Base-by-base conservation (phyloP, 1,284 basidiomycete species). In the Pterulicium gracile region DNA sequence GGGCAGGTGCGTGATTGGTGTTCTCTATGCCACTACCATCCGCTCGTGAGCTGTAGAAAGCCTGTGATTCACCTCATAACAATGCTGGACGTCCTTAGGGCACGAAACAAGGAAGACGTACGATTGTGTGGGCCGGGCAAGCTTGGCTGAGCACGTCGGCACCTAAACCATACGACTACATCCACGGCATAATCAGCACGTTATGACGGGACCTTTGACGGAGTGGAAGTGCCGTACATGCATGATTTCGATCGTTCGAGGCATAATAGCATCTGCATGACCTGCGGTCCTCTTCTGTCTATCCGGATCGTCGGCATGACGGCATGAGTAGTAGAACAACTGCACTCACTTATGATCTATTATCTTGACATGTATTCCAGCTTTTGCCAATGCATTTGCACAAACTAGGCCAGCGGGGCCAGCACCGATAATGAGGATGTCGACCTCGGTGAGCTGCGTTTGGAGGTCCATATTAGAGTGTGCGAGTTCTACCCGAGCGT, bases 361-460 rank as follows among this genome's bases (percentile, higher is more conserved):
- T 39, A 72, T 65, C 3, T 66, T 61, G 20, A 68, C 63, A 45
- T 65, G 65, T 17, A 75, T 57, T 2, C 68, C 68, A 1, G 67
- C 67, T 32, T 55, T 58, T 3, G 57, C 59, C 17, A 72, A 60
- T 1, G 59, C 67, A 47, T 66, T 65, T 3, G 78, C 72, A 42
- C 80, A 68, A 51, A 80, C 74, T 36, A 81, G 64, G 42, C 78
- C 78, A 2, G 78, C 79, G 1, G 77, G 76, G 14, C 70, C 71
- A 1, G 72, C 67, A 34, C 69, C 69, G 53, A 81, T 67, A 48
- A 80, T 61, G 22, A 80, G 68, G 10, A 72, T 73, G 52, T 74
- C 72, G 36, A 39, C 36, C 19, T 39, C 19, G 19, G 36, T 39
- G 15, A 18, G 36, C 19, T 39, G 7, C n/a, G n/a, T n/a, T n/a